Conservation (phyloP, 306 rosid genomes). For the Citrullus mucosospermus region DNA sequence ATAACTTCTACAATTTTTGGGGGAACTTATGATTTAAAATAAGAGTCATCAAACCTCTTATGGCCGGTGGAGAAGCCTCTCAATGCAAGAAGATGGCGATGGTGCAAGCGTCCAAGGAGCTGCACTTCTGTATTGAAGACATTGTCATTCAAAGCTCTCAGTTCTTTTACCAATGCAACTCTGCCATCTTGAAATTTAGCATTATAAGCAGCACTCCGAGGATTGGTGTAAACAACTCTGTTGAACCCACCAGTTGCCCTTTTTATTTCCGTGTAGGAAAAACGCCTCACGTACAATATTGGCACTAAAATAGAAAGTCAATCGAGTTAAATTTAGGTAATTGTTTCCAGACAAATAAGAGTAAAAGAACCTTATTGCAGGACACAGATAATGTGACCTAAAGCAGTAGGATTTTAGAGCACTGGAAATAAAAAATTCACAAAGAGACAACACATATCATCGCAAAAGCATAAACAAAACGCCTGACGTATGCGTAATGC, state of each 20-base stretch:
- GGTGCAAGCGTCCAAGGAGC: slow-evolving; percentile 74
- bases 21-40: not conserved
- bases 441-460: not conserved
- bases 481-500: not conserved
- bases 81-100: slow-evolving; percentile 82
- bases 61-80: slow-evolving; percentile 53
- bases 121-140: slow-evolving; percentile 57
- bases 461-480: not conserved
- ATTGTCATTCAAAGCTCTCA: slow-evolving; percentile 31
- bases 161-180: slow-evolving; percentile 60
- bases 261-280: slow-evolving; percentile 57
- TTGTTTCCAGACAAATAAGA: not conserved
- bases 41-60: slow-evolving; percentile 37
- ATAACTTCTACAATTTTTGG: not conserved
- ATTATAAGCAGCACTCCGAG: slow-evolving; percentile 47
- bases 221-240: slow-evolving; percentile 42
- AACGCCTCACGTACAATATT: slow-evolving; percentile 37
- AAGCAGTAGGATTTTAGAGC: not conserved
- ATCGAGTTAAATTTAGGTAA: not conserved
- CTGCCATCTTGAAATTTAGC: slow-evolving; percentile 59
- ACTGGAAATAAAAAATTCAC: not conserved
- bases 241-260: slow-evolving; percentile 68
- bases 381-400: not conserved
- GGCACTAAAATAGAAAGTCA: slow-evolving; percentile 35
- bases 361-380: not conserved